Percentiles rank a stretch among this genome's conserved stretches.
These are phyloP conservation scores for Sarcocystis neurona DNA, from an alignment of 169 alveolate genomes.

Conservation along the genomic window DNA sequence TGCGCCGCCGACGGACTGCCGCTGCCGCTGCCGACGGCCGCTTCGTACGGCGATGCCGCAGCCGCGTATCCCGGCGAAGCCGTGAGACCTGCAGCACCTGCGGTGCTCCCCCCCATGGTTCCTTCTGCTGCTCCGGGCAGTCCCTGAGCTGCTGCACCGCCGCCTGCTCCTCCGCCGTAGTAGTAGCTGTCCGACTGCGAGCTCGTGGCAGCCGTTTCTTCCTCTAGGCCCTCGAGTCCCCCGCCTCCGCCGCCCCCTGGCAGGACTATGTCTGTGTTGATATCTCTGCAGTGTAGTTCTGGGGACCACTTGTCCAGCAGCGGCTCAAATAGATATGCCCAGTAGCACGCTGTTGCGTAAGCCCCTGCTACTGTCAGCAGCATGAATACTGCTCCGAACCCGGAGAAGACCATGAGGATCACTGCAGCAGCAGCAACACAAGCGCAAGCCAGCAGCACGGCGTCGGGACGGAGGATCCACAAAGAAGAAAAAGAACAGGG, in stretches of 20 bases:
- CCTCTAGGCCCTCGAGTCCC: too few species aligned
- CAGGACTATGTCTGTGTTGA: conserved; percentile 70
- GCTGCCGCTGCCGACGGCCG: too few species aligned
- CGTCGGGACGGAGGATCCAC: not conserved
- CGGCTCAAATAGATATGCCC: conserved; percentile 88
- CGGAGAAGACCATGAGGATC: conserved; percentile 84
- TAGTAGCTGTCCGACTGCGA: not conserved
- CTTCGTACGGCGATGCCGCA: too few species aligned
- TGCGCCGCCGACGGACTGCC: not conserved
- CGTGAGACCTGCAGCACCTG: too few species aligned
- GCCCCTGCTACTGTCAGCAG: conserved; percentile 80
- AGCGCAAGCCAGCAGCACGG: not conserved
- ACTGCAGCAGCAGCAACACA: conserved; percentile 58
- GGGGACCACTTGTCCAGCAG: conserved; percentile 86
- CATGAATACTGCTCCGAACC: conserved; percentile 83
- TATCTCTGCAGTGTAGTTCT: conserved; percentile 82
- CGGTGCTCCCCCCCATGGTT: too few species aligned
- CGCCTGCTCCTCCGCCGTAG: not conserved
- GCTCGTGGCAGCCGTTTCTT: not conserved
- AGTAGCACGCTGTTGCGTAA: conserved; percentile 68
- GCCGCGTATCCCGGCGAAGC: too few species aligned
- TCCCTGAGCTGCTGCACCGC: too few species aligned
- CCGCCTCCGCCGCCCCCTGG: not conserved
- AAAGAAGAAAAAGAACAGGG: not conserved
- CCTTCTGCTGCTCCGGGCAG: too few species aligned